phyloP scores from a whole-genome alignment of 2,329 filamentous ascomycete species.

The Nigrograna mackinnonii region DNA sequence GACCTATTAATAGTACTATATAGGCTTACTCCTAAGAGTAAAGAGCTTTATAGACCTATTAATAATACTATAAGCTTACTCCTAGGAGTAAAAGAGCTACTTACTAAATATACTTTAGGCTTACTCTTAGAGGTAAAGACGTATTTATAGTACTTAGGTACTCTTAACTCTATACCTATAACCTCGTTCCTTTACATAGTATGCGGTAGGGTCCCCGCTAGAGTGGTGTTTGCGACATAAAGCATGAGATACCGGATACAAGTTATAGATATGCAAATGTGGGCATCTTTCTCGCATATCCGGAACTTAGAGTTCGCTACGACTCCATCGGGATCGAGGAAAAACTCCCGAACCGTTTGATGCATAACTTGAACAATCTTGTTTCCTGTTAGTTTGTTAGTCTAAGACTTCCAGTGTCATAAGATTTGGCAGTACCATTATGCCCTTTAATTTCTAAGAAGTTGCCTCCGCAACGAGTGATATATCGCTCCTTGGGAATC shows the following conservation, averaged over 20 bases:
- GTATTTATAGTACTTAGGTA: too few relatives aligned
- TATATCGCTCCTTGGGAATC: neutral
- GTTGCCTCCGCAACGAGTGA: neutral
- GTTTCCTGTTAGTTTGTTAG: neutral
- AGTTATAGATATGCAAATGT: neutral
- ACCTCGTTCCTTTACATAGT: too few relatives aligned
- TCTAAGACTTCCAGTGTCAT: neutral
- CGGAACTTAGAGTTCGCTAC: neutral
- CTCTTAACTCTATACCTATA: too few relatives aligned
- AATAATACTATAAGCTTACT: too few relatives aligned
- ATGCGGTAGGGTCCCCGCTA: neutral
- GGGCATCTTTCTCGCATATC: neutral
- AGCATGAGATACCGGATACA: neutral
- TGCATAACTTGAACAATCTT: neutral
- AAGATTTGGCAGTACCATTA: neutral
- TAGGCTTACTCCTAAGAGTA: too few relatives aligned
- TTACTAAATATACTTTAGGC: too few relatives aligned
- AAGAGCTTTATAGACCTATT: too few relatives aligned
- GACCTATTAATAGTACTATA: too few relatives aligned
- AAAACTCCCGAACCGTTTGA: neutral
- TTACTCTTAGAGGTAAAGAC: too few relatives aligned
- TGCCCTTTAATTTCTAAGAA: constrained; percentile 1
- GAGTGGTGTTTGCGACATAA: neutral
- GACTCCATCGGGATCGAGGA: neutral
- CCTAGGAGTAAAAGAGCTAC: too few relatives aligned